Evolutionary conservation across 345 rosid genomes (phyloP), one percentile per base, ranked within the genome.

Genomic region (Citrus unshiu): DNA sequence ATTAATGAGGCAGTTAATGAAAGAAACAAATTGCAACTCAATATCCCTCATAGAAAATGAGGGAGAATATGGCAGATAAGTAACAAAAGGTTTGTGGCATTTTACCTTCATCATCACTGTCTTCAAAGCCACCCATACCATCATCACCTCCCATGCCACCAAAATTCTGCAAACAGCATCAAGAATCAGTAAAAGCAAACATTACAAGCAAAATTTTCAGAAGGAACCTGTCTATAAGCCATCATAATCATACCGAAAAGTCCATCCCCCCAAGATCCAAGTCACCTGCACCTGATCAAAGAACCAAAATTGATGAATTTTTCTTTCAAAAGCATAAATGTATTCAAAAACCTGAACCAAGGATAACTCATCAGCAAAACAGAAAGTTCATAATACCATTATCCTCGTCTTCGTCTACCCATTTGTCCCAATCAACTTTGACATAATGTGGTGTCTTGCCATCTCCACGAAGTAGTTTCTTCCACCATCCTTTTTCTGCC

Each of bases 51-150:
- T 2, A 63, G 39, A 21, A 72, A 25, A 72, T n/a, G 27, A 54
- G 8, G 10, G 65, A 25, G 29, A 35, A 27, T 34, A 18, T 7
- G 4, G 22, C 32, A 40, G 27, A 37, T 65, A 22, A 62, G 10
- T 5, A 10, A 65, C 9, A 67, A 66, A 68, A 35, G 24, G 49
- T 49, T 39, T 25, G 18, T 34, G 60, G 24, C 59, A 63, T 37
- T n/a, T 84, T 85, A 94, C 98, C 97, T 85, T 94, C 98, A 77
- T 91, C 97, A 80, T 95, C 98, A 83, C 95, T 93, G 84, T 89
- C 97, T 25, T 91, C 98, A 69, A 90, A 89, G 29, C 91, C 97
- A 62, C 85, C 92, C 90, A 92, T 84, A 7, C 81, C 92, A 24
- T 79, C 90, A 6, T 59, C 88, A 0, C 81, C 88, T 0, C 82